Conservation (phyloP, 768 basidiomycete species). For the Trametes villosa region DNA sequence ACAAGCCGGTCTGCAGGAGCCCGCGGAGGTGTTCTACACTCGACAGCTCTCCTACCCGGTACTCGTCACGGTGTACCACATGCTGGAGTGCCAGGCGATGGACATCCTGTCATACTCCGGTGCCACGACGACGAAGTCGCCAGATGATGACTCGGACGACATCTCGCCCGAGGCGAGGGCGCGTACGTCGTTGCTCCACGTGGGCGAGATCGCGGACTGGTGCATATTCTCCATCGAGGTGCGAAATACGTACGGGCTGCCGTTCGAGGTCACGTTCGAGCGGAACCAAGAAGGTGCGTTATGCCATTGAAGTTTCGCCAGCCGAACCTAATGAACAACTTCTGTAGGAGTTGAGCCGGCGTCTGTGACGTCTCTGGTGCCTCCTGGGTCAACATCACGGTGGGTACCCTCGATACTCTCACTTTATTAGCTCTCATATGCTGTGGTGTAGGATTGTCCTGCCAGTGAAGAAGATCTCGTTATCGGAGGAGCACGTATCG, state of each 20-base stretch:
- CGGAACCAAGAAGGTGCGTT: conserved; percentile 62
- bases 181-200: conserved; percentile 39
- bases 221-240: conserved; percentile 91
- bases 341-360: conserved; percentile 44
- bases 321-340: neutral
- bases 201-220: conserved; percentile 64
- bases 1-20: conserved; percentile 33
- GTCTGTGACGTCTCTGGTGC: conserved; percentile 62
- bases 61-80: conserved; percentile 93
- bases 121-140: conserved; percentile 16
- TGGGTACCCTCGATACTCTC: conserved; percentile 36
- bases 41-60: conserved; percentile 89
- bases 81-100: conserved; percentile 87
- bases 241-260: conserved; percentile 88
- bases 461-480: conserved; percentile 69
- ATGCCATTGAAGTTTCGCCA: too few relatives aligned
- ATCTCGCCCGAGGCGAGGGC: conserved; percentile 22
- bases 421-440: neutral
- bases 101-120: conserved; percentile 71
- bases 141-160: conserved; percentile 27
- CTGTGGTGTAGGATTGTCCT: conserved; percentile 56
- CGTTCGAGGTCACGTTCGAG: conserved; percentile 87
- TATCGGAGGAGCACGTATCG: conserved; percentile 61
- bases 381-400: conserved; percentile 88
- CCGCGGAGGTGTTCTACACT: conserved; percentile 70